Conservation (phyloP, 192 early-diverging fungal genomes). For the Coemansia biformis region DNA sequence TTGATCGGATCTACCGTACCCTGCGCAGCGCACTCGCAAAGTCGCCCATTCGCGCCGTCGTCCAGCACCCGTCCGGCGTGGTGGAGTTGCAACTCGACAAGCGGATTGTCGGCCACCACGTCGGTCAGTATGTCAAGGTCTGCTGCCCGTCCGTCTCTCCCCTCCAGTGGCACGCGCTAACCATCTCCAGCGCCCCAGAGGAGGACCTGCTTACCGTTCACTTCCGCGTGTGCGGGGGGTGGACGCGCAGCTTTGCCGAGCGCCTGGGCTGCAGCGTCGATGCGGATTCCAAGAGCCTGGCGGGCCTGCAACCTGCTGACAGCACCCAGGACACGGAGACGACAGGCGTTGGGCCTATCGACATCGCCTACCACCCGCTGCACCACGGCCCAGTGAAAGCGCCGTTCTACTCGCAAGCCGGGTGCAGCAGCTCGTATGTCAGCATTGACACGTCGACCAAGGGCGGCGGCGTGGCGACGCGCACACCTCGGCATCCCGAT, state of each 20-base stretch:
- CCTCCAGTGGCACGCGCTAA: conserved; percentile 77
- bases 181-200: conserved; percentile 69
- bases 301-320: conserved; percentile 6
- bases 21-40: conserved; percentile 51
- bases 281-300: conserved; percentile 11
- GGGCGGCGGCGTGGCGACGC: conserved; percentile 5
- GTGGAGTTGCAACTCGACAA: conserved; percentile 70
- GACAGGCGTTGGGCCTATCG: not conserved
- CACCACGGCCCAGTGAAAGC: conserved; percentile 25
- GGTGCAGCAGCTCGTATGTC: conserved; percentile 29
- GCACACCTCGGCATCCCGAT: no score
- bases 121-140: conserved; percentile 74
- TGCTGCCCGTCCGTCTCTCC: conserved; percentile 64
- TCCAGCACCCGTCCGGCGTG: conserved; percentile 69
- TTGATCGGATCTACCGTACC: conserved; percentile 60
- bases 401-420: conserved; percentile 25
- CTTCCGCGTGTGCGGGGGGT: conserved; percentile 71
- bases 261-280: conserved; percentile 62
- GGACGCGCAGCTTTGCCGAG: conserved; percentile 59
- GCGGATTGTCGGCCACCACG: conserved; percentile 46
- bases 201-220: conserved; percentile 72
- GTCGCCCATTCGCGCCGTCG: conserved; percentile 60
- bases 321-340: not conserved
- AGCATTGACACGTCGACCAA: conserved; percentile 35
- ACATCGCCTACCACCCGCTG: conserved; percentile 34